A percentile compares a stretch with the other conserved stretches of the same genome.
phyloP scores from a whole-genome alignment of 495 filamentous ascomycete genomes.

The Tricharina praecox region DNA sequence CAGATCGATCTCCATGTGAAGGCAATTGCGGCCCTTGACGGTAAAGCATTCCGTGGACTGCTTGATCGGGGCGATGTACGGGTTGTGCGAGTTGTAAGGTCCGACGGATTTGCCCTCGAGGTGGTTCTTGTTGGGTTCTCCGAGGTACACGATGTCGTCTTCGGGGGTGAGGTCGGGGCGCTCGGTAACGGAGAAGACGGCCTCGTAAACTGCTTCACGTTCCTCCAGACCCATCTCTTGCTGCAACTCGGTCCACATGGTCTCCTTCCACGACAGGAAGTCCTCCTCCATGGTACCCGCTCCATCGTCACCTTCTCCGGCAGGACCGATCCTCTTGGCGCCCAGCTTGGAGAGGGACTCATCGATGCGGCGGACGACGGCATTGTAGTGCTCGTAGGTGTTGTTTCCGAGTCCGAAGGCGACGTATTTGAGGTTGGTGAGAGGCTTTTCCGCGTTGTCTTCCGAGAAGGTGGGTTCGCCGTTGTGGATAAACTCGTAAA shows the following conservation, averaged over 20 bases:
- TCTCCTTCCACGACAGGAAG: conserved; percentile 97
- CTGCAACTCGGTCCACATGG: conserved; percentile 81
- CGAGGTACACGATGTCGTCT: conserved; percentile 78
- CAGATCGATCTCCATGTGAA: conserved; percentile 94
- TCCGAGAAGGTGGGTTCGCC: conserved; percentile 71
- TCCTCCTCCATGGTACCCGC: conserved; percentile 99
- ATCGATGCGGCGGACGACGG: conserved; percentile 86
- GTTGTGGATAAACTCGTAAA: conserved; percentile 84
- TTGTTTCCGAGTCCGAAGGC: conserved; percentile 95
- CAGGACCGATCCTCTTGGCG: conserved; percentile 63
- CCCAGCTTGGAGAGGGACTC: conserved; percentile 63
- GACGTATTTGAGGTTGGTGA: conserved; percentile 78
- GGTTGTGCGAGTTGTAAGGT: conserved; percentile 91
- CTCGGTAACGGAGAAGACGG: conserved; percentile 70
- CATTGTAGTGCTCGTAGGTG: conserved; percentile 99
- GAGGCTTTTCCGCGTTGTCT: conserved; percentile 45
- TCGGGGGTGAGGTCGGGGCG: conserved; percentile 56
- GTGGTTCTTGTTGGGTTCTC: conserved; percentile 92
- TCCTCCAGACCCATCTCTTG: conserved; percentile 78
- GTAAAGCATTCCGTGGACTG: conserved; percentile 83
- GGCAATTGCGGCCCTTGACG: conserved; percentile 81
- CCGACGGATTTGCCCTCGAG: conserved; percentile 72
- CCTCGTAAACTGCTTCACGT: conserved; percentile 90
- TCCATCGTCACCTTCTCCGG: conserved; percentile 93
- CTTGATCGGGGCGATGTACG: conserved; percentile 83